Evolutionary conservation across 768 basidiomycete species (phyloP), one percentile per base, ranked within the genome.

Genomic region (Lactifluus pinguis): DNA sequence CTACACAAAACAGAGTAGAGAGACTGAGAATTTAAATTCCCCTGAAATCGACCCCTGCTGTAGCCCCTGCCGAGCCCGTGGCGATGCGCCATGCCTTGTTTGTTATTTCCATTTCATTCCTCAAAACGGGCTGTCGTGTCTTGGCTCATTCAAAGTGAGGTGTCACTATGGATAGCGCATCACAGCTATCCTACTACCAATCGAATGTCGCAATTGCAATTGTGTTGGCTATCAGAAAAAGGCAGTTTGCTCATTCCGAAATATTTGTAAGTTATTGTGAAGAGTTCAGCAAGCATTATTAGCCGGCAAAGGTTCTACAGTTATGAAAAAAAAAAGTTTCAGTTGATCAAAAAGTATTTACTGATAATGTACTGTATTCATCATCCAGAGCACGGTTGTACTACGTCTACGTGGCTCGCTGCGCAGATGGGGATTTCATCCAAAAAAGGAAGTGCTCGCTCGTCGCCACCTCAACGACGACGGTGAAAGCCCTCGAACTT

Each of bases 391-490:
- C 19, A 21, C 5, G 25, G 14, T 1, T 17, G 6, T 5, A 6
- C 41, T n/a, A 42, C 32, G 32, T 41, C 42, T 44, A 44, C 44
- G 41, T 47, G 45, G 45, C 19, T 25, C n/a, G 44, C 44, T 19
- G 45, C 36, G 11, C 2, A 10, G 6, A 10, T 25, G 45, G 19
- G 45, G 21, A 58, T 34, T 21, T 11, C 32, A 6, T 44, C 49
- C 29, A 34, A 8, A 58, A 58, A 58, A 51, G 57, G 57, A 58
- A 58, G 19, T 6, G 11, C 13, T 34, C 42, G 19, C 39, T 7
- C 57, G 49, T 51, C 49, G 25, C 57, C 57, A 49, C 39, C 49
- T 51, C 57, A 44, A 42, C 57, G 4, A 44, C 41, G 32, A 36
- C 30, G 17, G 32, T 34, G 38, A 17, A 58, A 50, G 49, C 4